A percentile compares a stretch with the other conserved stretches of the same genome.
These are phyloP conservation scores for Suillus subaureus DNA, from an alignment of 768 basidiomycete genomes.

Conservation along the genomic window DNA sequence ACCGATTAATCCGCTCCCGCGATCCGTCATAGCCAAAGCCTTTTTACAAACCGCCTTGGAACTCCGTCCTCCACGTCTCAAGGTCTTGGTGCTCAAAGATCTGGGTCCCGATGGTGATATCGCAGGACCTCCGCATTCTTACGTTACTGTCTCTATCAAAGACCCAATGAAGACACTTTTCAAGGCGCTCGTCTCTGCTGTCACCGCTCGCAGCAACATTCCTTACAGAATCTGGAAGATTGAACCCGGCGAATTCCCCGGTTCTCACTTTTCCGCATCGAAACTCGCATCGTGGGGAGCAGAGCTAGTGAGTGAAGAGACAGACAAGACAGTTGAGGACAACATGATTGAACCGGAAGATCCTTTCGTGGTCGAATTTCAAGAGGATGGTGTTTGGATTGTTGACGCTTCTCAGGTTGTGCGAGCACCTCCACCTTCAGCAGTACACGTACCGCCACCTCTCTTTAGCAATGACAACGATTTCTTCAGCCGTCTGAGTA, in stretches of 20 bases:
- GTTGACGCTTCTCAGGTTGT: slow-evolving; percentile 36
- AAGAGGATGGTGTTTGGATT: slow-evolving; percentile 60
- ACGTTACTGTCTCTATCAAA: slow-evolving; percentile 52
- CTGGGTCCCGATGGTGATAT: slow-evolving; percentile 29
- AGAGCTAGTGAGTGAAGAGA: slow-evolving; percentile 46
- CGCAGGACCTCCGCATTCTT: slow-evolving; percentile 32
- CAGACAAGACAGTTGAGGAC: slow-evolving; percentile 57
- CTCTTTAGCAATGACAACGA: slow-evolving; percentile 56
- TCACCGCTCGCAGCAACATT: slow-evolving; percentile 34
- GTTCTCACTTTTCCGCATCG: slow-evolving; percentile 30
- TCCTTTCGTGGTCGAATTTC: slow-evolving; percentile 77
- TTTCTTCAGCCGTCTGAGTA: slow-evolving; percentile 55
- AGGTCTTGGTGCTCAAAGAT: slow-evolving; percentile 49
- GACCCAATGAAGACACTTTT: slow-evolving; percentile 49
- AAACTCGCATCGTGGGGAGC: slow-evolving; percentile 31
- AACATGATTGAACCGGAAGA: slow-evolving; percentile 62
- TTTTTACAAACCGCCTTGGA: slow-evolving; percentile 60
- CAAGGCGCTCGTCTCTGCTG: slow-evolving; percentile 41
- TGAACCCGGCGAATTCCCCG: slow-evolving; percentile 36
- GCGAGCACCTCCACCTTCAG: slow-evolving; percentile 12
- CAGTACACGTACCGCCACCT: slow-evolving; percentile 40
- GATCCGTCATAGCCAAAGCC: slow-evolving; percentile 68
- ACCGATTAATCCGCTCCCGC: slow-evolving; percentile 55
- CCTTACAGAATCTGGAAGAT: slow-evolving; percentile 70
- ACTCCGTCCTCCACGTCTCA: slow-evolving; percentile 68